Evolutionary conservation across 371 early-diverging fungal species (phyloP).

Genomic region (Nosema muscidifuracis): DNA sequence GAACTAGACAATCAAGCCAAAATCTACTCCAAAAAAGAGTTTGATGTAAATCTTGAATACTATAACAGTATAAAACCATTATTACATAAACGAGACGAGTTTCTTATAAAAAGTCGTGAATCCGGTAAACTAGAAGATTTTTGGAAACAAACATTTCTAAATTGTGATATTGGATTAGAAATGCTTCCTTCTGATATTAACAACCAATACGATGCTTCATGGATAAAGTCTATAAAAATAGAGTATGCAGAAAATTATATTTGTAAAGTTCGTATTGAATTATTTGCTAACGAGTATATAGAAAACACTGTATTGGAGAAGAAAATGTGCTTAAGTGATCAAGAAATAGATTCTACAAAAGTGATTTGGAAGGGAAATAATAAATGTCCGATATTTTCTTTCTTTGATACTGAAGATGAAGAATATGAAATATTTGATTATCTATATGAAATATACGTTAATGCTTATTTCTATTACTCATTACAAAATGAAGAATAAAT

Average conservation of each 20-base stretch:
- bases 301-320: slow-evolving; percentile 45
- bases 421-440: slow-evolving; percentile 53
- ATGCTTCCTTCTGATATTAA: slow-evolving; percentile 11
- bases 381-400: slow-evolving; percentile 38
- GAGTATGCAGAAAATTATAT: slow-evolving; percentile 48
- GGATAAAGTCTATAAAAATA: slow-evolving; percentile 46
- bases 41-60: slow-evolving; percentile 34
- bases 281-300: slow-evolving; percentile 49
- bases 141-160: slow-evolving; percentile 15
- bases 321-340: slow-evolving; percentile 29
- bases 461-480: slow-evolving; percentile 32
- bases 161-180: slow-evolving; percentile 1
- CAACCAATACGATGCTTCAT: background rate
- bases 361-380: slow-evolving; percentile 48
- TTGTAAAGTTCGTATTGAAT: slow-evolving; percentile 43
- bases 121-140: background rate
- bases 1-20: slow-evolving; percentile 38
- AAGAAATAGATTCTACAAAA: slow-evolving; percentile 21
- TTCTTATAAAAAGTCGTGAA: background rate
- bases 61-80: slow-evolving; percentile 31
- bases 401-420: slow-evolving; percentile 37
- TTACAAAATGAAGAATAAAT: background rate
- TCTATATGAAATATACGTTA: slow-evolving; percentile 53
- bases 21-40: slow-evolving; percentile 39
- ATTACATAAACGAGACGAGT: slow-evolving; percentile 17